These are phyloP conservation scores for Actinomucor elegans DNA, from an alignment of 371 early-diverging fungal species.

Conservation along the genomic window DNA sequence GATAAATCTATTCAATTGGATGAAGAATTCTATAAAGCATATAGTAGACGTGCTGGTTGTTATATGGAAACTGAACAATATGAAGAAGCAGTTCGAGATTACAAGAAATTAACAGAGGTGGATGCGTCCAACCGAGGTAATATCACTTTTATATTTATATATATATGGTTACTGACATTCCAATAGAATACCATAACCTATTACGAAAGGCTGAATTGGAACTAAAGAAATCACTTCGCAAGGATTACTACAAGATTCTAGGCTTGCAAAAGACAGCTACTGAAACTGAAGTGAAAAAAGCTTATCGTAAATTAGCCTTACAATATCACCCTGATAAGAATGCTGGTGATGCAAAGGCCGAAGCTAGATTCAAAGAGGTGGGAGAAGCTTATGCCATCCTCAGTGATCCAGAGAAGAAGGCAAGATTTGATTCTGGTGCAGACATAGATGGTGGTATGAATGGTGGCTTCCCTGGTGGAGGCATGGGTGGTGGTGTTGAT, in stretches of 20 bases:
- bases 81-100: constrained; percentile 81
- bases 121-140: constrained; percentile 64
- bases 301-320: constrained; percentile 85
- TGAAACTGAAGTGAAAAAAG: constrained; percentile 89
- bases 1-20: constrained; percentile 70
- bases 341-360: constrained; percentile 63
- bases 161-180: not conserved
- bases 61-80: constrained; percentile 74
- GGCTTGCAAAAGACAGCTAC: constrained; percentile 81
- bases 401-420: constrained; percentile 81
- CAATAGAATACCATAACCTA: constrained; percentile 57
- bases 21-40: constrained; percentile 65
- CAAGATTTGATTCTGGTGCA: constrained; percentile 75
- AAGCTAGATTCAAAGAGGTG: constrained; percentile 83
- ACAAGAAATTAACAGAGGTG: constrained; percentile 58
- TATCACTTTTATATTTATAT: not conserved
- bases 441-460: constrained; percentile 73
- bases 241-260: constrained; percentile 93
- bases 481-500: constrained; percentile 39
- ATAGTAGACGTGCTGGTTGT: constrained; percentile 79
- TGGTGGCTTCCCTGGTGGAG: constrained; percentile 50
- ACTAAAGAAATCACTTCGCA: constrained; percentile 74
- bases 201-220: constrained; percentile 74
- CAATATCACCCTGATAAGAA: constrained; percentile 88
- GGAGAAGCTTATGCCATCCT: constrained; percentile 78